A percentile compares a stretch with the other conserved stretches of the same genome.
Conservation (phyloP, 2,329 filamentous ascomycete genomes). For the Coniella lustricola region DNA sequence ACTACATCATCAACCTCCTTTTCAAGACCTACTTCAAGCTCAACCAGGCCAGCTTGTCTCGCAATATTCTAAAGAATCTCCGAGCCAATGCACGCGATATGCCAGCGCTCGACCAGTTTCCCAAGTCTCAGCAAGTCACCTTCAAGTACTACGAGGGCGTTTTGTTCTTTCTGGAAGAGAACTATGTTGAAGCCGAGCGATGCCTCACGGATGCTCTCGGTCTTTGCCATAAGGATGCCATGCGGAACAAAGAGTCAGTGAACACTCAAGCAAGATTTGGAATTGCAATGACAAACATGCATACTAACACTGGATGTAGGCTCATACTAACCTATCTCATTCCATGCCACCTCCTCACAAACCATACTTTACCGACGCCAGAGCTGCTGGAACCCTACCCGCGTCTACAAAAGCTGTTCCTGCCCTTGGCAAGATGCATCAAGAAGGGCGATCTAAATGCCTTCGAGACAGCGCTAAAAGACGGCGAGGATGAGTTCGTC, state of each 20-base stretch:
- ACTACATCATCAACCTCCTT: constrained; percentile 86
- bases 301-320: constrained; percentile 36
- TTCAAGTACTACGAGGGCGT: constrained; percentile 97
- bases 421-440: constrained; percentile 71
- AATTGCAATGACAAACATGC: no score
- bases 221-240: constrained; percentile 68
- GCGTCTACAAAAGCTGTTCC: constrained; percentile 67
- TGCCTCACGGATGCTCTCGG: constrained; percentile 73
- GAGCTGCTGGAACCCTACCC: constrained; percentile 69
- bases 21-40: constrained; percentile 99
- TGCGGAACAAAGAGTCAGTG: constrained; percentile 71
- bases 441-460: constrained; percentile 72
- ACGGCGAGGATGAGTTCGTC: constrained; percentile 87
- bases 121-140: constrained; percentile 84
- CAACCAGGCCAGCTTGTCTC: constrained; percentile 80
- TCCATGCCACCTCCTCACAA: constrained; percentile 84
- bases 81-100: constrained; percentile 72
- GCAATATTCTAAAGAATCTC: constrained; percentile 81
- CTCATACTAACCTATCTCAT: constrained; percentile 92
- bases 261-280: no score
- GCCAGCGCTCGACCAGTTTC: constrained; percentile 71
- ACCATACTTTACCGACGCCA: constrained; percentile 71
- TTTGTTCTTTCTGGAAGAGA: constrained; percentile 88
- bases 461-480: constrained; percentile 75
- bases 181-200: constrained; percentile 78